Evolutionary conservation across 2,329 filamentous ascomycete species (phyloP), one percentile per base, ranked within the genome.

Genomic region (Sclerotinia borealis): DNA sequence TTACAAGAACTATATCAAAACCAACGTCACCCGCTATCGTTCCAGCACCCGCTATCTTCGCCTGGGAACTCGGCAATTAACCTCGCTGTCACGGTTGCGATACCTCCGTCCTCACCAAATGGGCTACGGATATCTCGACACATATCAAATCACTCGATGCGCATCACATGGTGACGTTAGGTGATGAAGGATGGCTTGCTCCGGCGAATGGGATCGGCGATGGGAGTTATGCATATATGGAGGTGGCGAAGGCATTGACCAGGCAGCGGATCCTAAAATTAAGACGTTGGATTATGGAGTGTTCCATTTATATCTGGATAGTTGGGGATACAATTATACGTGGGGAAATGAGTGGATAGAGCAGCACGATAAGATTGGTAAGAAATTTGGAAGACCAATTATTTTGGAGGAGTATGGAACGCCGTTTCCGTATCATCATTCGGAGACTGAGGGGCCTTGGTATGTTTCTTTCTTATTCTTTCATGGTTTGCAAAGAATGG

Each of bases 61-160:
- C 85, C 0, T 90, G 87, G 87, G 86, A 90, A 69, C 76, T 90
- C 1, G 83, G 79, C 63, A 90, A 90, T 68, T 87, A 90, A 74
- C 83, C 86, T 19, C 79, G 86, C 64, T 89, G 86, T 76, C 77
- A 80, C 17, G 81, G 83, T 15, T 90, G 87, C 71, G 76, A 77
- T 47, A 81, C 83, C 1, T 78, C 79, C 9, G 79, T 86, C 27
- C 78, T 89, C 65, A 81, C 79, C 41, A 77, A 82, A 51, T 90
- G 86, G 87, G 85, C 85, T 22, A 76, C 78, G 47, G 74, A 75
- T 6, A 84, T 81, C 2, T 85, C 82, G 31, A 75, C 78, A 10
- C 89, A 87, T 71, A 83, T 90, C 74, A 89, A 89, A 74, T 80
- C 77, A 15, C 77, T 89, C 15, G 86, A 89, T 69, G 67, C 79